Evolutionary conservation across 352 stramenopile species (phyloP), one percentile per base, ranked within the genome.

Genomic region (Globisporangium megalacanthum): DNA sequence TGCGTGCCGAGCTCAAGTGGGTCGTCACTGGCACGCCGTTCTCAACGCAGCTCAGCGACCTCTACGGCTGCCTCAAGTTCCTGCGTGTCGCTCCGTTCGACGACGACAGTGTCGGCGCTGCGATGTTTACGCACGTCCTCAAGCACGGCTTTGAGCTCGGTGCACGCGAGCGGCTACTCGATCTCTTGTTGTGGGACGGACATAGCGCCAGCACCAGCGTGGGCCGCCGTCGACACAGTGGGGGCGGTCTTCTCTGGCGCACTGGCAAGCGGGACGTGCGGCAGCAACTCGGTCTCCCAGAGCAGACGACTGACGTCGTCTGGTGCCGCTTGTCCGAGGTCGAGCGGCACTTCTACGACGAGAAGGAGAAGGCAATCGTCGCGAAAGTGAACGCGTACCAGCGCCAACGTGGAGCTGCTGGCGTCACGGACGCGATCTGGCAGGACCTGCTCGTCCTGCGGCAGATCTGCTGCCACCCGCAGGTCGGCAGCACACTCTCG

Each of bases 391-490:
- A 48, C 3, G 51, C 58, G 42, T 68, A 81, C 15, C 65, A 82
- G 25, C 67, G 78, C 11, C 48, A 73, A 51, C 58, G 10, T 9
- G n/a, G 17, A 29, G 22, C 11, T 17, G 15, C 29, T 10, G 65
- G 67, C 17, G 68, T 73, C 17, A 64, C 69, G 22, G 73, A 83
- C 39, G 57, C 44, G 6, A 59, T 97, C 25, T 82, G 79, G 67
- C 64, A 80, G 33, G 78, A 83, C 17, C 55, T 98, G 9, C 70
- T 97, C 19, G 62, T 82, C 37, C 68, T 98, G 36, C 81, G 91
- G 14, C 90, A 97, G 61, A 80, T 96, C 4, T 98, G 92, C 58
- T 97, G 89, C 47, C 92, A 98, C 68, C 92, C 91, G 7, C 89
- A 97, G 65, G 79, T 98, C 15, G 83, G 83, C 8, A 73, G 72